Evolutionary conservation across 2,329 filamentous ascomycete genomes (phyloP), one percentile per base, ranked within the genome.

Genomic region (Canariomyces notabilis): DNA sequence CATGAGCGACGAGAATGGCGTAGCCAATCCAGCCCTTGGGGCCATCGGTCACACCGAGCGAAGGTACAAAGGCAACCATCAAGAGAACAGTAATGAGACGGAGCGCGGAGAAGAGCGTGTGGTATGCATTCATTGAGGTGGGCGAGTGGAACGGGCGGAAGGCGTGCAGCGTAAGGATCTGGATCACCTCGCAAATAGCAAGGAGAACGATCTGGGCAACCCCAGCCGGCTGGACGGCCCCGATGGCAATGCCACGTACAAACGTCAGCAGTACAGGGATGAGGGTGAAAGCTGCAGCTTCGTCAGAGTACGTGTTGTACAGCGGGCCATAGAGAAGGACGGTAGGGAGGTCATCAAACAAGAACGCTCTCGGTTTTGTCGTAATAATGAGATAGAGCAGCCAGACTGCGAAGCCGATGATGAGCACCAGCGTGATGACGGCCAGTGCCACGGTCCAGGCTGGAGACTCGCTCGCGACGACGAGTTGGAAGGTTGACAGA

Each of bases 111-210:
- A 96, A 95, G 52, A 89, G 80, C 2, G 85, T 87, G 59, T 97
- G 90, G 57, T 96, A 96, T 8, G 88, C 81, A 62, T 97, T 97
- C 93, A 98, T 98, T 21, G 91, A 96, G 0, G 93, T 97, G 18
- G 90, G 82, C 2, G 83, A 82, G 50, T 91, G 84, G 60, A 94
- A 98, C 0, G 93, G 93, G 14, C 87, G 82, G 70, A 97, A 95
- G 6, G 89, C 88, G 58, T 93, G 83, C 4, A 97, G 71, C 0
- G 90, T 91, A 36, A 97, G 73, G 29, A 96, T 82, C 49, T 90
- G 81, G 26, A 96, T 85, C 52, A 97, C 86, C 68, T 98, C 93
- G 65, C 90, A 96, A 44, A 96, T 91, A 20, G 90, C 90, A 32
- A 98, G 76, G 35, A 97, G 74, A 19, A 96, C 87, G 46, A 98